Base-by-base conservation (phyloP, 345 rosid genomes). In the Lumnitzera racemosa region DNA sequence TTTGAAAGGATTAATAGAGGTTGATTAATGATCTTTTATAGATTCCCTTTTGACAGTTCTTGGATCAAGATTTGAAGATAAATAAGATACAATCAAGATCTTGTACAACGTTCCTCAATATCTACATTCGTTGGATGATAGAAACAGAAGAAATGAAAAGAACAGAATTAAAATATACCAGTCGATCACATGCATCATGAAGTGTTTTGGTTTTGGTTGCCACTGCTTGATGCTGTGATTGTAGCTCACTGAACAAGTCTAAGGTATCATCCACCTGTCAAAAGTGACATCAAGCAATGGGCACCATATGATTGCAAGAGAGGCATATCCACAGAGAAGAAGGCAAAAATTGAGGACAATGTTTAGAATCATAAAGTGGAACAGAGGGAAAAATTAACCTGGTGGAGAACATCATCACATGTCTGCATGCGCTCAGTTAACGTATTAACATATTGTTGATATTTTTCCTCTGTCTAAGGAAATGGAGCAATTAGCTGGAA, bases 141-240 rank as follows among this genome's bases (percentile, higher is more conserved):
- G 58, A 64, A 62, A 29, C 36, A 53, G 14, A 20, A 61, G 59
- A 66, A 49, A 60, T 47, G 3, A 59, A 10, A 64, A 53, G 50
- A 60, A 73, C 25, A 52, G 29, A 25, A 65, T 59, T 52, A 69
- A 73, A 61, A 20, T 65, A 70, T 64, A 92, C 98, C 96, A 92
- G 67, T 66, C 90, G 83, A 56, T 92, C 96, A 61, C 96, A 92
- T 59, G 98, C 98, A 73, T 92, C 98, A 63, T 92, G 98, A 74
- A 92, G 96, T 68, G 97, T 92, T 80, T 92, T 92, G 55, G 98
- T 92, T 78, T 92, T 92, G 68, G 91, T 89, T n/a, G 89, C 89
- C 56, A 92, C 98, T 0, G 86, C 88, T 68, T 89, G 96, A 76
- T 92, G 97, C 65, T 92, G 98, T 74, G 85, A 76, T 68, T 92